These are phyloP conservation scores for Dioscorea cayenensis DNA, from an alignment of 116 monocot genomes.

Conservation along the genomic window DNA sequence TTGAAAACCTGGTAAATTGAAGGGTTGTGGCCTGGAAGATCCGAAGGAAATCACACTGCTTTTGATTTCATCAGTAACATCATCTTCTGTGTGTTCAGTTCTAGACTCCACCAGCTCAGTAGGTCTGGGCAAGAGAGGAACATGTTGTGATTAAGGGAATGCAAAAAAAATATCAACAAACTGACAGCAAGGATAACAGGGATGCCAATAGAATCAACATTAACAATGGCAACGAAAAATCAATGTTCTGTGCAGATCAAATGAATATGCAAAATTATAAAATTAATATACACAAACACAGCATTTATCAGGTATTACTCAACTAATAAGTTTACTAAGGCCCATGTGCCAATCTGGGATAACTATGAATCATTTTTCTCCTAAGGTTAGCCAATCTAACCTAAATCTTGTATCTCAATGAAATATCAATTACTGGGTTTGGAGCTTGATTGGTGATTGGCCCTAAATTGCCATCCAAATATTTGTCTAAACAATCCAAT, in stretches of 20 bases:
- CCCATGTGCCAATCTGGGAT: too few relatives aligned
- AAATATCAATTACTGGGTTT: too few relatives aligned
- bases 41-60: slow-evolving; percentile 12
- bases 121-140: slow-evolving; percentile 34
- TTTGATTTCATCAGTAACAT: slow-evolving; percentile 60
- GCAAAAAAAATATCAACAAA: background rate
- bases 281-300: background rate
- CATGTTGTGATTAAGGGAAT: too few relatives aligned
- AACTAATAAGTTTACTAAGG: too few relatives aligned
- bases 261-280: background rate
- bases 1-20: slow-evolving; percentile 51
- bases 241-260: background rate
- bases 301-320: too few relatives aligned
- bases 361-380: too few relatives aligned
- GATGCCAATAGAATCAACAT: background rate
- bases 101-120: slow-evolving; percentile 66
- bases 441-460: too few relatives aligned
- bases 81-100: slow-evolving; percentile 77
- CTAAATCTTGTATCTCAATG: too few relatives aligned
- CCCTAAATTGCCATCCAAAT: too few relatives aligned
- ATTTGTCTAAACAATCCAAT: too few relatives aligned
- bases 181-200: background rate
- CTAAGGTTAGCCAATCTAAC: too few relatives aligned
- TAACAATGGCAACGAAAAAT: background rate
- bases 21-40: slow-evolving; percentile 13